Conservation (phyloP, 345 rosid species). For the Cardamine resedifolia region DNA sequence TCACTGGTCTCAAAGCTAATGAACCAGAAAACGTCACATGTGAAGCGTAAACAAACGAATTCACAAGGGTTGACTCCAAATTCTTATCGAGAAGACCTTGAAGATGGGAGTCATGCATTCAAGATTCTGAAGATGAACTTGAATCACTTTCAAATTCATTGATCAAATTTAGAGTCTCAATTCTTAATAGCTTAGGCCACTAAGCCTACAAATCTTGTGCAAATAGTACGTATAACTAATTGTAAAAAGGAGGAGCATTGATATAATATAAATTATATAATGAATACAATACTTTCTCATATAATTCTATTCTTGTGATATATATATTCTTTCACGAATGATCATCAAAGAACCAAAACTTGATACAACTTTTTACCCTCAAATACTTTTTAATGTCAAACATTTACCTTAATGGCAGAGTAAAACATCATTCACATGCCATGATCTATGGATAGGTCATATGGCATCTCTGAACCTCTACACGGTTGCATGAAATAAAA, state of each 20-base stretch:
- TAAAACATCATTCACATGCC: background rate
- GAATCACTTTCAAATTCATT: slow-evolving; percentile 28
- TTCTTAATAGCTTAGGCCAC: slow-evolving; percentile 37
- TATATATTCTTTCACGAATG: background rate
- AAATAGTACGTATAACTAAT: background rate
- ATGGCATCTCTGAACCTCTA: slow-evolving; percentile 10
- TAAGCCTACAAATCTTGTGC: slow-evolving; percentile 7
- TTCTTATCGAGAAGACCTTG: slow-evolving; percentile 10
- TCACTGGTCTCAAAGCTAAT: background rate
- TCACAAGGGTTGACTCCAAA: slow-evolving; percentile 13
- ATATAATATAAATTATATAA: too few relatives aligned
- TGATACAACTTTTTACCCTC: background rate
- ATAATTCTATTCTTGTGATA: background rate
- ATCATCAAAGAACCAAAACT: background rate
- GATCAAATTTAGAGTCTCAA: slow-evolving; percentile 42
- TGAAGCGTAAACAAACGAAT: background rate
- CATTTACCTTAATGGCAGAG: background rate
- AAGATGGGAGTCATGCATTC: slow-evolving; percentile 33
- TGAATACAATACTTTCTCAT: background rate
- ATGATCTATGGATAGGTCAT: background rate
- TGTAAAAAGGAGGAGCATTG: background rate
- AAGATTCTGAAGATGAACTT: slow-evolving; percentile 39
- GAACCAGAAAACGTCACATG: background rate
- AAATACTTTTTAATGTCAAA: background rate
- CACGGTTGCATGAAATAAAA: background rate